Base-by-base conservation (phyloP, 495 filamentous ascomycete genomes). In the Venustampulla echinocandica region DNA sequence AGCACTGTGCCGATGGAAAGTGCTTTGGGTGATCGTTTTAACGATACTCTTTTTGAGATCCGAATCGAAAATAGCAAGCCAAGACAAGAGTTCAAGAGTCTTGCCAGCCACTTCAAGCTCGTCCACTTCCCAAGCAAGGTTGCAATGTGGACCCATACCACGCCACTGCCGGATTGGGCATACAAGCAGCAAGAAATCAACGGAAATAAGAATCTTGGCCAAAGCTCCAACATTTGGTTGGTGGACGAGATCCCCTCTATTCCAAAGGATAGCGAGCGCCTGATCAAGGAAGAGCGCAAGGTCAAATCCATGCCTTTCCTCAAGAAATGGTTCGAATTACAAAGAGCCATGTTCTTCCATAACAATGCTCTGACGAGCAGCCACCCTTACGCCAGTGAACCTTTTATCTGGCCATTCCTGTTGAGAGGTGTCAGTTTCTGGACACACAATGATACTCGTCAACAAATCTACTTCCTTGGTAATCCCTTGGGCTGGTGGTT, bases 401-500 rank as follows among this genome's bases (percentile, higher is more conserved):
- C 92, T n/a, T 86, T 90, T 68, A 84, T 92, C 57, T 98, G 92
- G 92, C 92, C 92, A 0, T 96, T 97, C 79, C 73, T 98, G 51
- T 71, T 98, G 28, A 81, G 93, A 10, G 92, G 92, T 58, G 93
- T 98, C 49, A 95, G 88, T 63, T 98, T 98, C 81, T 98, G 92
- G 92, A 98, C 92, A 9, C 84, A 98, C 62, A 92, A 90, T 62
- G 88, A 95, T 36, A 96, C 90, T 9, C 79, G 85, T 22, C 84
- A 92, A 66, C 92, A 98, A 67, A 98, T 98, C 57, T 98, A 98
- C 68, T 98, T 98, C 75, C 67, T 98, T 24, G 92, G 92, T 33
- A 98, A 98, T 69, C 92, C 93, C 4, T 67, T 97, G 44, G 92
- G 93, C 33, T 98, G 92, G 92, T 98, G 92, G 92, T 75, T 98